Base-by-base conservation (phyloP, 305 asterid genomes). In the Petunia hybrid region DNA sequence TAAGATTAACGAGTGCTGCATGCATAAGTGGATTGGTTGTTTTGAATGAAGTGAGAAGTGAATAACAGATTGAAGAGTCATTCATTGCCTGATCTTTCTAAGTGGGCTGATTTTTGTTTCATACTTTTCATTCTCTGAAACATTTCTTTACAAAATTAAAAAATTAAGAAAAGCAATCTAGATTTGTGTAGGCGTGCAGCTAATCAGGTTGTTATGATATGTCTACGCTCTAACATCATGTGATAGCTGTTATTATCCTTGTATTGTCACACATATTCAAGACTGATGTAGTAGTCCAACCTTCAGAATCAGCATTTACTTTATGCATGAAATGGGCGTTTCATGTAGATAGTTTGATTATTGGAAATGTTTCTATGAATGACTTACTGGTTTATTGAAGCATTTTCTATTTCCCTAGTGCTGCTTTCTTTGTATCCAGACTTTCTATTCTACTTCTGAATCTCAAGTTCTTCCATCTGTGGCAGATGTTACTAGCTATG, bases 401-500 rank as follows among this genome's bases (percentile, higher is more conserved):
- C 4, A 5, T 73, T 36, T 53, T 13, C 8, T 48, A 36, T 51
- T 10, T 35, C 12, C 22, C 60, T 45, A 22, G 41, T 31, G 41
- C 77, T 46, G 45, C 5, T 46, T 59, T 70, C 77, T 61, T 61
- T 41, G 42, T n/a, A 8, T 61, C 36, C 48, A 8, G 39, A 38
- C 80, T 46, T 13, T 68, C 48, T 40, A 59, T 38, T 62, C 36
- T 63, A 36, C 40, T 73, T 45, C 9, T 85, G 40, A 42, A 39
- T 71, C 82, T 51, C 71, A 74, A 61, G 62, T 67, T 81, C 48
- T 65, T 67, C 31, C 14, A 38, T 63, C 31, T 56, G 55, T 12
- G 71, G 87, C 93, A 92, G 97, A 92, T 82, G 67, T 79, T 16
- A 74, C 76, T 74, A 75, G 81, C 88, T 92, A 89, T 85, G 89